phyloP scores from a whole-genome alignment of 768 basidiomycete genomes.

The Boletus vinaceobasis region DNA sequence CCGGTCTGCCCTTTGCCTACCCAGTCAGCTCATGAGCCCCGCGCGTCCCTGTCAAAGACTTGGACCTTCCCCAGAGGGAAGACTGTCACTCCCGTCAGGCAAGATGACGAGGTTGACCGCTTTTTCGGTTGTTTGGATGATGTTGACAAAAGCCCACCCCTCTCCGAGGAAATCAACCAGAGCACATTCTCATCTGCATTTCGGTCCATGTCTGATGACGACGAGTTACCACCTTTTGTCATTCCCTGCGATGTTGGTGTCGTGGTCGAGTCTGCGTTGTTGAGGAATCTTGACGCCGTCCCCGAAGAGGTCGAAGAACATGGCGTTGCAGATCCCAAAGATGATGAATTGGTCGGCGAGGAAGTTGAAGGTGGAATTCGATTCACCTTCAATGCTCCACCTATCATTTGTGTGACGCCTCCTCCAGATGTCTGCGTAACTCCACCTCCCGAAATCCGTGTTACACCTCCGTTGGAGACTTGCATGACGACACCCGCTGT shows the following conservation, averaged over 20 bases:
- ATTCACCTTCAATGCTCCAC: constrained; percentile 70
- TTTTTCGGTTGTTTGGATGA: constrained; percentile 74
- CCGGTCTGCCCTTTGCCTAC: constrained; percentile 6
- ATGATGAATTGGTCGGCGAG: constrained; percentile 56
- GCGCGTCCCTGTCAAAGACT: constrained; percentile 53
- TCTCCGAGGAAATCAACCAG: constrained; percentile 52
- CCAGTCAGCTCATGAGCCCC: constrained; percentile 28
- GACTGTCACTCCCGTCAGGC: constrained; percentile 14
- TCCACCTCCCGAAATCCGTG: constrained; percentile 26
- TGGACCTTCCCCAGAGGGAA: constrained; percentile 63
- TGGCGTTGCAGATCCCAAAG: constrained; percentile 31
- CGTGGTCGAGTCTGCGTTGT: constrained; percentile 31
- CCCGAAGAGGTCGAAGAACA: constrained; percentile 40
- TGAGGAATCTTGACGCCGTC: constrained; percentile 36
- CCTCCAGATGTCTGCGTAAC: constrained; percentile 23
- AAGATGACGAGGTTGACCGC: constrained; percentile 56
- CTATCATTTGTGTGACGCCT: constrained; percentile 26
- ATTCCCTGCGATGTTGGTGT: constrained; percentile 46
- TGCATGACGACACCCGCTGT: constrained; percentile 18
- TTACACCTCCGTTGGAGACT: constrained; percentile 20
- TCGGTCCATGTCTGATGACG: constrained; percentile 46
- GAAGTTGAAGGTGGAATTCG: constrained; percentile 63
- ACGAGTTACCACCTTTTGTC: constrained; percentile 46
- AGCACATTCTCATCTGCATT: constrained; percentile 55
- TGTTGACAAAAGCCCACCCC: constrained; percentile 48